These are phyloP conservation scores for Aurinia saxatilis DNA, from an alignment of 345 rosid genomes.

Conservation along the genomic window DNA sequence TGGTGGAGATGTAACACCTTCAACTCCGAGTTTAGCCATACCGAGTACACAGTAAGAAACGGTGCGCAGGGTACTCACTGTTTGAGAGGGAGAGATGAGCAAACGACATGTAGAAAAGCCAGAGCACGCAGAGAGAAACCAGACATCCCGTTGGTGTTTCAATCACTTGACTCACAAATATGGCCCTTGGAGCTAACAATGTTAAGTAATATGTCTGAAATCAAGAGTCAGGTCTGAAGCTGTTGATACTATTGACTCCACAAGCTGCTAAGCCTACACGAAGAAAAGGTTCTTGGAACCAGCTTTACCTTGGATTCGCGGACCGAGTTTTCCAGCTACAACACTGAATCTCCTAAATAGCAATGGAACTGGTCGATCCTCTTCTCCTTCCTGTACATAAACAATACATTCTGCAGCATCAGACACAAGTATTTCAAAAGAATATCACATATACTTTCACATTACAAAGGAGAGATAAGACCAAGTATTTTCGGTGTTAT, in stretches of 20 bases:
- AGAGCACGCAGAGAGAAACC: slow-evolving; percentile 60
- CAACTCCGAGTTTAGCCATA: slow-evolving; percentile 69
- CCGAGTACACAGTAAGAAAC: slow-evolving; percentile 56
- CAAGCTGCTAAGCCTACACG: slow-evolving; percentile 77
- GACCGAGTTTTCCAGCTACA: no score
- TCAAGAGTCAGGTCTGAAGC: slow-evolving; percentile 90
- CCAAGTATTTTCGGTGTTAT: no score
- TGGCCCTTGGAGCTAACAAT: slow-evolving; percentile 74
- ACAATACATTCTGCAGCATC: no score
- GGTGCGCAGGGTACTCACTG: slow-evolving; percentile 76
- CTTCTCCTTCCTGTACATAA: no score
- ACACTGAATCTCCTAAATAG: no score
- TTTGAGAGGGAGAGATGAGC: slow-evolving; percentile 52
- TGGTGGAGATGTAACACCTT: slow-evolving; percentile 62
- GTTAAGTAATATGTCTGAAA: slow-evolving; percentile 87
- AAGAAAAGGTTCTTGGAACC: no score
- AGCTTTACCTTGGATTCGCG: no score
- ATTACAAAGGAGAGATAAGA: no score
- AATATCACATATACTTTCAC: no score
- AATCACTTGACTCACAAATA: slow-evolving; percentile 72
- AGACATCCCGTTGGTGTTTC: slow-evolving; percentile 77
- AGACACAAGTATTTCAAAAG: no score
- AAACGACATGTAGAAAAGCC: slow-evolving; percentile 79
- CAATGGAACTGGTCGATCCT: no score
- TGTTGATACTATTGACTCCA: slow-evolving; percentile 85